Evolutionary conservation across 73 alveolate genomes (phyloP).

Genomic region (Stentor roeselii): DNA sequence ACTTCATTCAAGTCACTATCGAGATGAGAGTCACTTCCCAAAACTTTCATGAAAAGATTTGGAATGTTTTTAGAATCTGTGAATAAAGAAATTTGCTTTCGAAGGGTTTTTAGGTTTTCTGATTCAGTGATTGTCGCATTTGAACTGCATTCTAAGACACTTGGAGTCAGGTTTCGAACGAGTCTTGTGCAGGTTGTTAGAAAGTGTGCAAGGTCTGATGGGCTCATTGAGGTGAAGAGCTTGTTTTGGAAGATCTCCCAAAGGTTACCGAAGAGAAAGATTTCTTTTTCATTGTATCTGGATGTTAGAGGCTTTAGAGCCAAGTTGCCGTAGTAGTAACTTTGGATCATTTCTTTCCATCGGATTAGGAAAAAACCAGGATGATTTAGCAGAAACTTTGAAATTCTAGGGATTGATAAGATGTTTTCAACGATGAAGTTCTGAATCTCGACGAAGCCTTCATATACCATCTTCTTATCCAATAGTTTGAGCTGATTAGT

Average conservation of each 20-base stretch:
- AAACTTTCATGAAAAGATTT: background rate
- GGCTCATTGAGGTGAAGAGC: background rate
- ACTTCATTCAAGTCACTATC: slow-evolving; percentile 47
- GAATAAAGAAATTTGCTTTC: background rate
- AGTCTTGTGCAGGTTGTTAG: background rate
- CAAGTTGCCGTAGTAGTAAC: background rate
- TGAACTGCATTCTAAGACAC: background rate
- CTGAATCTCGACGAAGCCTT: slow-evolving; percentile 3
- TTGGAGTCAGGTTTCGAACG: slow-evolving; percentile 9
- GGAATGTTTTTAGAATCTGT: background rate
- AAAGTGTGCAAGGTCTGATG: slow-evolving; percentile 7
- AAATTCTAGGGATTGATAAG: slow-evolving; percentile 20
- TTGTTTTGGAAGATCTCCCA: background rate
- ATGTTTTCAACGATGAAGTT: background rate
- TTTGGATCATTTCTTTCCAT: slow-evolving; percentile 27
- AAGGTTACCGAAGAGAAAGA: background rate
- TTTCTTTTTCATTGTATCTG: slow-evolving; percentile 10
- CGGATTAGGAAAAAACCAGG: background rate
- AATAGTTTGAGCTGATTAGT: background rate
- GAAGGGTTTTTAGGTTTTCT: background rate
- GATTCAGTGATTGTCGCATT: background rate
- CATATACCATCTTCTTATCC: background rate
- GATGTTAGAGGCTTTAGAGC: background rate
- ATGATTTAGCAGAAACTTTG: background rate
- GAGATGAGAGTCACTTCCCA: background rate